Conservation (phyloP, 2,329 filamentous ascomycete genomes). For the Pseudocercospora ulei region DNA sequence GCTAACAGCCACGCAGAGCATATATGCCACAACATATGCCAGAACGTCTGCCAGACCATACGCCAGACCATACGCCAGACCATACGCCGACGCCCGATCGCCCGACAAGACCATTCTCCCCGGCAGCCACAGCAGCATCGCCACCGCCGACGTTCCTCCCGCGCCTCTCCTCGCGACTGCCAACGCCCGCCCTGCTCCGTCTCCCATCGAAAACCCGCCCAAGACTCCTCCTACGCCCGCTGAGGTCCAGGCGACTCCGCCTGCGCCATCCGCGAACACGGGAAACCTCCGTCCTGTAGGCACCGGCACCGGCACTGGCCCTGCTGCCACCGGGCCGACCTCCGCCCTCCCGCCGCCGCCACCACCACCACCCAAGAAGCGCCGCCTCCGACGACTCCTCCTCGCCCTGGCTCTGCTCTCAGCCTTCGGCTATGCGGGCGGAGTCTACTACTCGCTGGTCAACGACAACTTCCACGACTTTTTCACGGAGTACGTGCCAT, state of each 20-base stretch:
- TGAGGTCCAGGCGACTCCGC: constrained; percentile 19
- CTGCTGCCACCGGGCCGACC: constrained; percentile 38
- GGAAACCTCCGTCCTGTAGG: constrained; percentile 29
- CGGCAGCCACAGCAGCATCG: constrained; percentile 27
- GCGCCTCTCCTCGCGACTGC: constrained; percentile 25
- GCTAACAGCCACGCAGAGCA: too few species aligned
- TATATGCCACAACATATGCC: too few species aligned
- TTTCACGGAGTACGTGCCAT: constrained; percentile 94
- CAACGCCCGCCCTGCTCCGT: constrained; percentile 14
- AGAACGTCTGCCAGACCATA: background rate
- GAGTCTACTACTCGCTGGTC: constrained; percentile 83
- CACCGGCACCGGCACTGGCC: constrained; percentile 31
- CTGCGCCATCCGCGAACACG: constrained; percentile 23
- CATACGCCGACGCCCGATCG: constrained; percentile 28
- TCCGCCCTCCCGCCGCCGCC: constrained; percentile 39
- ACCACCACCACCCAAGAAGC: constrained; percentile 54
- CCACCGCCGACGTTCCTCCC: constrained; percentile 29
- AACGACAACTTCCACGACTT: constrained; percentile 99
- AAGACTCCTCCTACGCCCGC: constrained; percentile 23
- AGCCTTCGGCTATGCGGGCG: constrained; percentile 69
- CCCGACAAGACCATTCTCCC: constrained; percentile 33
- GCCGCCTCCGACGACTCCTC: constrained; percentile 67
- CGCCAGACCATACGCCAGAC: constrained; percentile 29
- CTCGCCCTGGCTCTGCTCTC: constrained; percentile 67
- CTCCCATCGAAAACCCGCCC: constrained; percentile 14